Conservation (phyloP, 352 stramenopile genomes). For the Pythium pectinolyticum region DNA sequence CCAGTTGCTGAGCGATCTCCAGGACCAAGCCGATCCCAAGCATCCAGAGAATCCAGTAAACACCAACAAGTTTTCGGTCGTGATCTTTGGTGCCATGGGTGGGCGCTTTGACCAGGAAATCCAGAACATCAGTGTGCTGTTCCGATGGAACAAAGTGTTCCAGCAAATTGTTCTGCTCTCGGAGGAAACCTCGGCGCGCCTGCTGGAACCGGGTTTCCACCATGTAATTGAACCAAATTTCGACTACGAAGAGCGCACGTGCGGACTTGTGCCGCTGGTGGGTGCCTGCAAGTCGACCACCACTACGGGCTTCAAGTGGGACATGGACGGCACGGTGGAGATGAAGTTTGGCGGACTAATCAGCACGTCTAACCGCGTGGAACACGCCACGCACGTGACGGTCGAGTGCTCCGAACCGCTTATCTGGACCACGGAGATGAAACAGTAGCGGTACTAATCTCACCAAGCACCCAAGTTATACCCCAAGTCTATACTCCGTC, state of each 20-base stretch:
- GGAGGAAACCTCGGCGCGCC: constrained; percentile 85
- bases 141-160: constrained; percentile 84
- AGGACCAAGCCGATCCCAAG: constrained; percentile 10
- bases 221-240: constrained; percentile 86
- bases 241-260: constrained; percentile 90
- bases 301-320: constrained; percentile 91
- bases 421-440: constrained; percentile 90
- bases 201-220: constrained; percentile 62
- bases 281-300: constrained; percentile 72
- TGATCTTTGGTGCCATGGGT: constrained; percentile 94
- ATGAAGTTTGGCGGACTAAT: constrained; percentile 82
- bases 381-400: constrained; percentile 57
- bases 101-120: constrained; percentile 98
- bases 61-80: constrained; percentile 57
- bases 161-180: constrained; percentile 86
- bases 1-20: constrained; percentile 54
- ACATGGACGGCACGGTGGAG: constrained; percentile 55
- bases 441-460: too few relatives aligned
- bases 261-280: constrained; percentile 92
- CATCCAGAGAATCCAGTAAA: not conserved
- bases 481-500: too few relatives aligned
- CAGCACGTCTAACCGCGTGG: constrained; percentile 78
- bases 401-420: constrained; percentile 76
- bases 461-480: too few relatives aligned
- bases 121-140: constrained; percentile 93